Conservation (phyloP, 352 stramenopile species). For the Peronosclerospora sorghi region DNA sequence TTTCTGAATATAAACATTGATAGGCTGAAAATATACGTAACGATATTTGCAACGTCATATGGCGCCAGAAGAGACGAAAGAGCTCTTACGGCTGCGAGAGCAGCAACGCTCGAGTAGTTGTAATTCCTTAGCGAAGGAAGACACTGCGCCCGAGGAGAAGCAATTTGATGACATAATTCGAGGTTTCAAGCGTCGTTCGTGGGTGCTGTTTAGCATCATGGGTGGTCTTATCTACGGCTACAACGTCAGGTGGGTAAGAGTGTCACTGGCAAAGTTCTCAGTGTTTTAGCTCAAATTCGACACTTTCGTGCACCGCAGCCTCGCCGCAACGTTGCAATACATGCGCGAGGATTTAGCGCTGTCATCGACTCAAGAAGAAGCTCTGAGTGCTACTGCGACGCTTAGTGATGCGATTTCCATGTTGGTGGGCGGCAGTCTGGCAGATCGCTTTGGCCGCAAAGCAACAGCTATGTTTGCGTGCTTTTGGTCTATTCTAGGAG, state of each 20-base stretch:
- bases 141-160: conserved; percentile 1
- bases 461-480: conserved; percentile 64
- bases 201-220: conserved; percentile 72
- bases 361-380: conserved; percentile 53
- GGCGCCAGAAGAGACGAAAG: conserved; percentile 39
- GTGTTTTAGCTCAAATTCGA: conserved; percentile 3
- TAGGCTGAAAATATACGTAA: too few relatives aligned
- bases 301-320: conserved; percentile 10
- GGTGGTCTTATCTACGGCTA: conserved; percentile 83
- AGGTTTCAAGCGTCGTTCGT: conserved; percentile 38
- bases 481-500: conserved; percentile 52
- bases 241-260: conserved; percentile 45
- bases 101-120: conserved; percentile 6
- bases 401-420: conserved; percentile 74
- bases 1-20: too few relatives aligned
- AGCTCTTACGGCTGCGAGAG: conserved; percentile 48
- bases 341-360: conserved; percentile 62
- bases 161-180: conserved; percentile 5
- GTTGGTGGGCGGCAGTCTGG: conserved; percentile 56
- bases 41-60: too few relatives aligned
- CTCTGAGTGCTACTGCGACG: conserved; percentile 68
- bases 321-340: conserved; percentile 74
- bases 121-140: neutral
- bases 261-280: neutral
- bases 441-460: conserved; percentile 65